These are phyloP conservation scores for Kalmusia sp. DNA, from an alignment of 2,329 filamentous ascomycete species.

Conservation along the genomic window DNA sequence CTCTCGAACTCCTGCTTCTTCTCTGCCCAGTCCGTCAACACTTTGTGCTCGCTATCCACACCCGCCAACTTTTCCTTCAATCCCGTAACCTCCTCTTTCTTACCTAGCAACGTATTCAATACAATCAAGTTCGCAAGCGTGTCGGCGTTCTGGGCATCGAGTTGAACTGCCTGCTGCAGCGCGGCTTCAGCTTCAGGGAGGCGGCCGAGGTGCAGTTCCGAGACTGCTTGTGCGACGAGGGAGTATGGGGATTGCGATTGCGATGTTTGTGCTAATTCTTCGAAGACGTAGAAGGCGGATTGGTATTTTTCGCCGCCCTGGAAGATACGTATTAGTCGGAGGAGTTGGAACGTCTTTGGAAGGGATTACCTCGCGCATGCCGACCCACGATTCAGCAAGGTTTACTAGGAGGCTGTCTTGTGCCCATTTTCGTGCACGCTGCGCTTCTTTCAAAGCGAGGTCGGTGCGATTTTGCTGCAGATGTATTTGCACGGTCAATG, in stretches of 20 bases:
- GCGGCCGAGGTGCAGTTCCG: constrained; percentile 88
- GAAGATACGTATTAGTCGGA: constrained; percentile 31
- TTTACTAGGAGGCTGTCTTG: constrained; percentile 95
- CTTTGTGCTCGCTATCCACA: constrained; percentile 70
- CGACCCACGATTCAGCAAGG: constrained; percentile 94
- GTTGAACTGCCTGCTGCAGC: constrained; percentile 77
- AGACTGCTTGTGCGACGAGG: constrained; percentile 86
- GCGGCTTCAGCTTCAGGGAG: constrained; percentile 89
- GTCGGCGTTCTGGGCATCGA: constrained; percentile 74
- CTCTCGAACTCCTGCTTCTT: constrained; percentile 90
- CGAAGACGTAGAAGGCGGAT: constrained; percentile 95
- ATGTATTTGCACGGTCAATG: constrained; percentile 90
- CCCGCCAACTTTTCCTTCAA: constrained; percentile 60
- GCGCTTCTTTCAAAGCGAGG: constrained; percentile 87
- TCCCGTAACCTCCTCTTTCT: constrained; percentile 65
- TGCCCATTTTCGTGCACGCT: constrained; percentile 87
- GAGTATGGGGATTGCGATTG: constrained; percentile 78
- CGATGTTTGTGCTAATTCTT: constrained; percentile 89
- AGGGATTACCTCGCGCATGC: constrained; percentile 75
- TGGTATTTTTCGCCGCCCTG: constrained; percentile 96
- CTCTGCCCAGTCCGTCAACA: constrained; percentile 77
- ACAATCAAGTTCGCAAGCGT: constrained; percentile 86
- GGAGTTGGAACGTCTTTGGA: background rate
- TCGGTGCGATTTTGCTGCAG: constrained; percentile 91
- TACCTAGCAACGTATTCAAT: constrained; percentile 77